phyloP scores from a whole-genome alignment of 352 stramenopile species.

The Phytophthora nicotianae region DNA sequence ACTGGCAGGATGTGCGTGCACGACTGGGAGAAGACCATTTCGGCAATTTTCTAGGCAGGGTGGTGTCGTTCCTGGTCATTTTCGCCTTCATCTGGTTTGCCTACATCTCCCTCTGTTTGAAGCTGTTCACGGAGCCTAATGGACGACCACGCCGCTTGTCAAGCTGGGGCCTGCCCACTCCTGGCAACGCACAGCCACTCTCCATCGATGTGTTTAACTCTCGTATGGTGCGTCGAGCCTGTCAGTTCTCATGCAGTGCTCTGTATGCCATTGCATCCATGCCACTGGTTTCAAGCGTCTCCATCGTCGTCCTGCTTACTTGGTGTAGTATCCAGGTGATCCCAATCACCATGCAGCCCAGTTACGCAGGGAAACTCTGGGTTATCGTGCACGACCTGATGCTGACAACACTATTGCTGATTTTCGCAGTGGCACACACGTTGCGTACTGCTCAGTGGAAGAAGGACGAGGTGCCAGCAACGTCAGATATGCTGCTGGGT shows the following conservation, averaged over 20 bases:
- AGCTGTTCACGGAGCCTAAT: constrained; percentile 69
- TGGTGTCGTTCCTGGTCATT: constrained; percentile 64
- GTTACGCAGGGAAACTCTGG: constrained; percentile 72
- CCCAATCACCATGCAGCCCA: constrained; percentile 69
- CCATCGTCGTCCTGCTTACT: constrained; percentile 54
- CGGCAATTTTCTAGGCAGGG: constrained; percentile 59
- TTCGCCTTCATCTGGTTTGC: constrained; percentile 69
- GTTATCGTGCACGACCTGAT: constrained; percentile 64
- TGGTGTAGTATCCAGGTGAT: constrained; percentile 58
- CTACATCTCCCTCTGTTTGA: constrained; percentile 72
- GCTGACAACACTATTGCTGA: constrained; percentile 62
- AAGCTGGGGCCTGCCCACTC: constrained; percentile 59
- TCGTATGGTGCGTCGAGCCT: constrained; percentile 67
- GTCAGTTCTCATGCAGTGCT: constrained; percentile 75
- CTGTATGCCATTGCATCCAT: constrained; percentile 73
- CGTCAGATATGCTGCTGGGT: constrained; percentile 52
- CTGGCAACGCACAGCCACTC: constrained; percentile 54
- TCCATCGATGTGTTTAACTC: constrained; percentile 79
- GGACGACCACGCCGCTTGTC: constrained; percentile 64
- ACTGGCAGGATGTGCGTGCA: constrained; percentile 74
- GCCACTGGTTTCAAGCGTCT: constrained; percentile 66
- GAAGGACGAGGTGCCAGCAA: constrained; percentile 68
- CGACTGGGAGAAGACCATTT: constrained; percentile 68
- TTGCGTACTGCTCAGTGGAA: constrained; percentile 74
- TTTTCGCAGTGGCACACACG: constrained; percentile 71